Base-by-base conservation (phyloP, 208 protist genomes). In the Zelonia costaricensis region DNA sequence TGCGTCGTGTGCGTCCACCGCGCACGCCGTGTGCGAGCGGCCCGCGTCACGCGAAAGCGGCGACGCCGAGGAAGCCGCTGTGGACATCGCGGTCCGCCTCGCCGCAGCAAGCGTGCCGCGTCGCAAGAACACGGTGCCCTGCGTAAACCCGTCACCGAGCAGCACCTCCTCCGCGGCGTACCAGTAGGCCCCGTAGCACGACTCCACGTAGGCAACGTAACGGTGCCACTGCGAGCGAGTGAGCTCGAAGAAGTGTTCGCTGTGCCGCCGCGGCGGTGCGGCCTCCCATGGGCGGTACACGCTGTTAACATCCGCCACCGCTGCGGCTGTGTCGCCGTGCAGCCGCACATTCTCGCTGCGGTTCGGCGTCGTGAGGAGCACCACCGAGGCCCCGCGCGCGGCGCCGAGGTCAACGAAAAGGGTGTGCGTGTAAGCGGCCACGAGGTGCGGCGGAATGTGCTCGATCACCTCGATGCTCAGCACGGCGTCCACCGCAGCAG, bases 381-480 rank as follows among this genome's bases (percentile, higher is more conserved):
- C 60, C 49, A 82, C 22, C 3, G 46, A 54, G 22, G 70, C 79
- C 18, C 65, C 68, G 5, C 55, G 62, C 12, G 35, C 53, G 13
- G 66, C 72, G 4, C 55, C 72, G 9, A 81, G 56, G 23, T 78
- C 56, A 1, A 51, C 58, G 53, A 90, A 86, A 13, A 90, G 3
- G 0, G 62, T 76, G 49, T 90, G 61, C 2, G 79, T 82, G 66
- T 69, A 90, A 5, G 61, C 57, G 3, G 67, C 65, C 9, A 90
- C 74, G 25, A 71, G 52, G 25, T 78, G 61, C 12, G 74, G 69
- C 0, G 69, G 42, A 23, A 86, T 76, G 65, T 86, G 76, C 62
- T 84, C 79, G 13, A 86, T 53, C 10, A 86, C 79, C 38, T 90
- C 83, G n/a, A 86, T 71, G 23, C 74, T 84, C 36, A 82, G 36